Conservation (phyloP, 129 eudicot species). For the Escallonia rubra region DNA sequence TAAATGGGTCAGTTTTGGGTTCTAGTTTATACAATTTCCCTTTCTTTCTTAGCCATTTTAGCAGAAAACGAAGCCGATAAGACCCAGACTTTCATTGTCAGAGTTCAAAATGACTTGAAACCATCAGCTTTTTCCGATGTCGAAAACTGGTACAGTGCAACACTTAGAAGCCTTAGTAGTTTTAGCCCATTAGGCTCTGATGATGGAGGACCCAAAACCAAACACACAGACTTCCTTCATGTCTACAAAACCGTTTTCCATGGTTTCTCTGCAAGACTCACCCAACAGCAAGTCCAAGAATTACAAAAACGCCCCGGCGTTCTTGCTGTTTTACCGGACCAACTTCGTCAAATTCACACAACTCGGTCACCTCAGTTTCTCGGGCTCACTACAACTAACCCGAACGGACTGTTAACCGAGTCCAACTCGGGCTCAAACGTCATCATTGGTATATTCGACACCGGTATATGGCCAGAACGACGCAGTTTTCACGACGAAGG, state of each 20-base stretch:
- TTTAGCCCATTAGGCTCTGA: constrained; percentile 15
- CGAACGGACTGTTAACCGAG: constrained; percentile 31
- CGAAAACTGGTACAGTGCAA: constrained; percentile 68
- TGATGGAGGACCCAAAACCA: neutral
- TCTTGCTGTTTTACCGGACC: constrained; percentile 58
- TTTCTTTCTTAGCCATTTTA: constrained; percentile 11
- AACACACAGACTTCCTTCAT: constrained; percentile 37
- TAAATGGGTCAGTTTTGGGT: constrained; percentile 26
- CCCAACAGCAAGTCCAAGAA: constrained; percentile 48
- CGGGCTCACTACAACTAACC: constrained; percentile 36
- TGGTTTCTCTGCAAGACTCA: constrained; percentile 73
- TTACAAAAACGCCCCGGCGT: constrained; percentile 38
- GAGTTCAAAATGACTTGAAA: constrained; percentile 58
- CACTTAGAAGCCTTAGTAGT: constrained; percentile 43
- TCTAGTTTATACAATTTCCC: constrained; percentile 12
- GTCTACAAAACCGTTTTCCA: constrained; percentile 72
- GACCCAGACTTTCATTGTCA: constrained; percentile 53
- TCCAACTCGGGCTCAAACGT: constrained; percentile 73
- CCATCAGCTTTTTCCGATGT: constrained; percentile 57
- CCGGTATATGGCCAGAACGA: constrained; percentile 83
- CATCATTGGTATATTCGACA: constrained; percentile 71
- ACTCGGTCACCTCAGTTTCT: constrained; percentile 69
- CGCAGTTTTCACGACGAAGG: constrained; percentile 75
- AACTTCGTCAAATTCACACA: constrained; percentile 50
- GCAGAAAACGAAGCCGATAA: constrained; percentile 9